phyloP scores from a whole-genome alignment of 148 eudicot genomes.

The Vaccinium myrtillus region DNA sequence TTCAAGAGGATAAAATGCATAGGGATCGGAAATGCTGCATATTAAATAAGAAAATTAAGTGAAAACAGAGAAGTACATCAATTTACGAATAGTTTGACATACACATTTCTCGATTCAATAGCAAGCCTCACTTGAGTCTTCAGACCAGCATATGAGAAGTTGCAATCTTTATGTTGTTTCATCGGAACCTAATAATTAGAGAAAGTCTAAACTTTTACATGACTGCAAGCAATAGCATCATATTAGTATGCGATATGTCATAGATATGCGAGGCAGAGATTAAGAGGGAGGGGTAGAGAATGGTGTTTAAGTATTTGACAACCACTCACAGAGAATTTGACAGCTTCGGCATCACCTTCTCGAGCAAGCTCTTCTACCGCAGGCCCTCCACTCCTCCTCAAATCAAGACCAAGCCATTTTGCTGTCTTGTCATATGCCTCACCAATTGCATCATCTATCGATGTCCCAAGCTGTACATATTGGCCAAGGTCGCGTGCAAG shows the following conservation, averaged over 20 bases:
- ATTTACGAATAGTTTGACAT: constrained; percentile 25
- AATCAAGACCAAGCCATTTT: constrained; percentile 99
- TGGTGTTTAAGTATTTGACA: not conserved
- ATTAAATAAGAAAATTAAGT: not conserved
- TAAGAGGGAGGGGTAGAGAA: not conserved
- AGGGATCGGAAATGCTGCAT: not conserved
- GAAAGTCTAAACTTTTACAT: constrained; percentile 14
- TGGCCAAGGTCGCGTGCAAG: constrained; percentile 88
- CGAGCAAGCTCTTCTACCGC: constrained; percentile 94
- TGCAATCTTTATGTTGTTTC: constrained; percentile 98
- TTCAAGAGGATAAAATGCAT: not conserved
- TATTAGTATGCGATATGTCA: not conserved
- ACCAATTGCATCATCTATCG: constrained; percentile 97
- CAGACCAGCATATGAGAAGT: constrained; percentile 95
- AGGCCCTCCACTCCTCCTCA: constrained; percentile 92
- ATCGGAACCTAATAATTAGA: constrained; percentile 67
- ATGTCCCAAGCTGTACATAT: constrained; percentile 89
- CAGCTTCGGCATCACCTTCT: constrained; percentile 73
- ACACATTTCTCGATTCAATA: constrained; percentile 80
- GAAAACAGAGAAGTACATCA: not conserved
- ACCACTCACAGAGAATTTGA: constrained; percentile 58
- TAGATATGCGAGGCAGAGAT: not conserved
- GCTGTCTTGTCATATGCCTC: constrained; percentile 99
- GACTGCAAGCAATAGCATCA: not conserved
- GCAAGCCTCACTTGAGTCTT: constrained; percentile 98